Percentiles rank a stretch among this genome's conserved stretches.
Conservation (phyloP, 805 yeast genomes). For the Candida dajiaensis region DNA sequence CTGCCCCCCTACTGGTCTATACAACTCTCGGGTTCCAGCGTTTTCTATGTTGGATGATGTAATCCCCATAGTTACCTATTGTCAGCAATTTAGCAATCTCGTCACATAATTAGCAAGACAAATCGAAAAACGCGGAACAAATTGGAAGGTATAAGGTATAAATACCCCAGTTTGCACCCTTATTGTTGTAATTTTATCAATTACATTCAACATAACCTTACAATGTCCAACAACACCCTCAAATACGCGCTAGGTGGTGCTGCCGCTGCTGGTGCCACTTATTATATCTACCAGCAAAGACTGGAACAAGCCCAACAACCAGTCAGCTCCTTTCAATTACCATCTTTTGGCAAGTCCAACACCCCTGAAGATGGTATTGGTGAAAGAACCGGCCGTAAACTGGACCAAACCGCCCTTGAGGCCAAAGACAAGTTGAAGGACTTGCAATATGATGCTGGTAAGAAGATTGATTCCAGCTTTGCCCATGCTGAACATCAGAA, state of each 20-base stretch:
- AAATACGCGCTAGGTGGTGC: conserved; percentile 20
- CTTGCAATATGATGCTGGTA: conserved; percentile 15
- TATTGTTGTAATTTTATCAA: background rate
- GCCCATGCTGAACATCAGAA: conserved; percentile 11
- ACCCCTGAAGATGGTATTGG: conserved; percentile 14
- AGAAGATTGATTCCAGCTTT: conserved; percentile 13
- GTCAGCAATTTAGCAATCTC: background rate
- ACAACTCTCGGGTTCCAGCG: background rate
- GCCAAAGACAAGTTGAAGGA: conserved; percentile 14
- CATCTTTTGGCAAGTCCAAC: conserved; percentile 5
- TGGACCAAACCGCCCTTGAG: conserved; percentile 18
- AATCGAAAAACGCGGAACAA: background rate
- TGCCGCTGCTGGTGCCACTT: conserved; percentile 21
- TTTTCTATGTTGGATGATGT: background rate
- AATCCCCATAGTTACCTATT: background rate
- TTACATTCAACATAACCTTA: background rate
- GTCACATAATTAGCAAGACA: background rate
- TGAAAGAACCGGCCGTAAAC: conserved; percentile 20
- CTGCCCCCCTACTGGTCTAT: no score
- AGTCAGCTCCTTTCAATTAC: conserved; percentile 2
- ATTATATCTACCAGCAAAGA: conserved; percentile 21
- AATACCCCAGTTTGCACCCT: background rate
- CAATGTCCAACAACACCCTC: background rate
- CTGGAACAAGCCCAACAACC: conserved; percentile 11
- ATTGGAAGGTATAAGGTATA: background rate